A percentile compares a stretch with the other conserved stretches of the same genome.
Conservation (phyloP, 345 rosid species). For the Syzygium aqueum region DNA sequence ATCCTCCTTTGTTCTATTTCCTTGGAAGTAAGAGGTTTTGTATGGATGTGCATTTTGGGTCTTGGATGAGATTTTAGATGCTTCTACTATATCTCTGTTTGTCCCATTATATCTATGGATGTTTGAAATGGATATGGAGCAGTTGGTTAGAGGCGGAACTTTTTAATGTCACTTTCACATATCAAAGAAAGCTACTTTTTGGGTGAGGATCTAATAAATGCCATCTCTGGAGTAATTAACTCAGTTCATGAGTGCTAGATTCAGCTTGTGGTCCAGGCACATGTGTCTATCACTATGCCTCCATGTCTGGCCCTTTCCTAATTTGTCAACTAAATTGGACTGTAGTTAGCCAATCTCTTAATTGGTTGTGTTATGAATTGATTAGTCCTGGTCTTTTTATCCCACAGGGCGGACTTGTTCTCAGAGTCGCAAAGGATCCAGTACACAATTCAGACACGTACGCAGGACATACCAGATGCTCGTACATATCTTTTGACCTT, state of each 20-base stretch:
- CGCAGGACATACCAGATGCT: constrained; percentile 76
- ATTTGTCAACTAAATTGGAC: neutral
- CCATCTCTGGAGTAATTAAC: neutral
- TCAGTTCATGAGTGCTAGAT: neutral
- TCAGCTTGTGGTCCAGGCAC: neutral
- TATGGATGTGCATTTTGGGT: neutral
- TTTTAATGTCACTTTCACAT: neutral
- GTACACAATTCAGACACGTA: constrained; percentile 49
- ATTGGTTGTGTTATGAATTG: neutral
- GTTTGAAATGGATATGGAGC: neutral
- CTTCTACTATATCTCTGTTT: neutral
- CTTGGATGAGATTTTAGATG: neutral
- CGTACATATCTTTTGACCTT: constrained; percentile 70
- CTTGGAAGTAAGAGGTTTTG: neutral
- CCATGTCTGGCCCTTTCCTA: neutral
- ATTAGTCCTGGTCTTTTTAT: constrained; percentile 2
- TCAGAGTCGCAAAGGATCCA: constrained; percentile 81
- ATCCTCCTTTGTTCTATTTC: neutral
- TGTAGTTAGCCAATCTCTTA: neutral
- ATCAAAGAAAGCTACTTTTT: neutral
- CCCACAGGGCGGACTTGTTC: constrained; percentile 73
- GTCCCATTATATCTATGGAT: neutral
- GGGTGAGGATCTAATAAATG: neutral
- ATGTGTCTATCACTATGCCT: neutral
- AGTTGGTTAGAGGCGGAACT: neutral